Evolutionary conservation across 1,284 basidiomycete genomes (phyloP).

Genomic region (Trichosporon sp.): DNA sequence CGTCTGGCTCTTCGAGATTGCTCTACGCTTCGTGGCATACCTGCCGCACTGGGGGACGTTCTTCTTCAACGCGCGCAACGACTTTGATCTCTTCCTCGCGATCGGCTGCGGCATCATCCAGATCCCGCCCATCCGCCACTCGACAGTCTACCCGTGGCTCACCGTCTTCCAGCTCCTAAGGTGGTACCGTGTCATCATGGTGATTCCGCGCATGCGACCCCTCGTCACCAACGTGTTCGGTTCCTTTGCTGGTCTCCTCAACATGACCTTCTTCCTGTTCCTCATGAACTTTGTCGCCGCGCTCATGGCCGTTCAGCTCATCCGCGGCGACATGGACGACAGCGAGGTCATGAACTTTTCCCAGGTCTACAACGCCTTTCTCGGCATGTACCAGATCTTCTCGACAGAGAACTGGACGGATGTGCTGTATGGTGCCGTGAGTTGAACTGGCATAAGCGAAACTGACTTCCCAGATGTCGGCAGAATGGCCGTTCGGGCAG

Average conservation of each 20-base stretch:
- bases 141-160: slow-evolving; percentile 76
- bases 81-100: slow-evolving; percentile 76
- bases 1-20: slow-evolving; percentile 83
- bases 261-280: slow-evolving; percentile 90
- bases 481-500: slow-evolving; percentile 66
- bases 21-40: slow-evolving; percentile 65
- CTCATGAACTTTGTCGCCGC: slow-evolving; percentile 84
- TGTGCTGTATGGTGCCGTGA: slow-evolving; percentile 65
- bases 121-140: slow-evolving; percentile 68
- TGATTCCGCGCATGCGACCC: slow-evolving; percentile 41
- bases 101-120: slow-evolving; percentile 75
- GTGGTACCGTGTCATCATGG: slow-evolving; percentile 88
- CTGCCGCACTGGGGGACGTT: slow-evolving; percentile 80
- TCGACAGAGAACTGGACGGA: slow-evolving; percentile 93
- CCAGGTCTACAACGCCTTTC: slow-evolving; percentile 81
- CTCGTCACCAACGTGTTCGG: slow-evolving; percentile 78
- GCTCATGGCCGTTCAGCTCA: slow-evolving; percentile 56
- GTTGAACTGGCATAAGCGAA: not conserved
- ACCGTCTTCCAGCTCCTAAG: slow-evolving; percentile 81
- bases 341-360: slow-evolving; percentile 68
- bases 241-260: slow-evolving; percentile 81
- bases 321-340: slow-evolving; percentile 61
- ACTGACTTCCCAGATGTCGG: slow-evolving; percentile 42
- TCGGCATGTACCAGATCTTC: slow-evolving; percentile 83
- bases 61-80: slow-evolving; percentile 62